These are phyloP conservation scores for Lachancea sp. DNA, from an alignment of 805 yeast species.

Conservation along the genomic window DNA sequence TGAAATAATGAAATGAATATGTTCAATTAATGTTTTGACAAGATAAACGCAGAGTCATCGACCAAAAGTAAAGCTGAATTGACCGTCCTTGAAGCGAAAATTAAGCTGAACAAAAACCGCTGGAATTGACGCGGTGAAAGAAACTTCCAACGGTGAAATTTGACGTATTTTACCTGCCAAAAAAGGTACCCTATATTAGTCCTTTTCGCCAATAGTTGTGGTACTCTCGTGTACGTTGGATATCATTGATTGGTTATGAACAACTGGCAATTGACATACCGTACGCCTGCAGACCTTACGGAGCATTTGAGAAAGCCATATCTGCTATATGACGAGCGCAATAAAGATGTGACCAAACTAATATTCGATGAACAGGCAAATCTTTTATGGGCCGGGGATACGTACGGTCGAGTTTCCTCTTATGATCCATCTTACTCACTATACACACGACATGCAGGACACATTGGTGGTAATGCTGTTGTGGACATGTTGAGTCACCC, in stretches of 20 bases:
- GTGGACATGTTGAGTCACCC: constrained; percentile 48
- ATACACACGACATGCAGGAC: constrained; percentile 54
- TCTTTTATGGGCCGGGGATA: constrained; percentile 79
- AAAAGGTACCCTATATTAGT: too few relatives aligned
- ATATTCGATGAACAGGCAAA: constrained; percentile 69
- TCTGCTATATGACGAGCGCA: constrained; percentile 28
- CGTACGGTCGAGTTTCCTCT: constrained; percentile 43
- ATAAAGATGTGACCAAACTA: constrained; percentile 30
- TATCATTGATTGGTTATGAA: constrained; percentile 18
- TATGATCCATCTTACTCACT: constrained; percentile 44
- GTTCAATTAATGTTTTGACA: too few relatives aligned
- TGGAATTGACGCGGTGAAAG: neutral
- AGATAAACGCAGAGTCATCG: too few relatives aligned
- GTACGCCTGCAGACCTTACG: constrained; percentile 25
- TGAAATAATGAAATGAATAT: too few relatives aligned
- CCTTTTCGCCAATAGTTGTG: too few relatives aligned
- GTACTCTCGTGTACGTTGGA: too few relatives aligned
- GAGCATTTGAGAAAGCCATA: constrained; percentile 30
- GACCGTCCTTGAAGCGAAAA: neutral
- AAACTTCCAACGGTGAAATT: too few relatives aligned
- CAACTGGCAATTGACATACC: constrained; percentile 32
- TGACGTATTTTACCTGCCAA: too few relatives aligned
- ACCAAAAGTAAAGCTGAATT: neutral
- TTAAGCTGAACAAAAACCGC: neutral
- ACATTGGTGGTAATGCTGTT: constrained; percentile 39